Percentiles rank a stretch among this genome's conserved stretches.
Evolutionary conservation across 192 early-diverging fungal species (phyloP).

Genomic region (Dispira simplex): DNA sequence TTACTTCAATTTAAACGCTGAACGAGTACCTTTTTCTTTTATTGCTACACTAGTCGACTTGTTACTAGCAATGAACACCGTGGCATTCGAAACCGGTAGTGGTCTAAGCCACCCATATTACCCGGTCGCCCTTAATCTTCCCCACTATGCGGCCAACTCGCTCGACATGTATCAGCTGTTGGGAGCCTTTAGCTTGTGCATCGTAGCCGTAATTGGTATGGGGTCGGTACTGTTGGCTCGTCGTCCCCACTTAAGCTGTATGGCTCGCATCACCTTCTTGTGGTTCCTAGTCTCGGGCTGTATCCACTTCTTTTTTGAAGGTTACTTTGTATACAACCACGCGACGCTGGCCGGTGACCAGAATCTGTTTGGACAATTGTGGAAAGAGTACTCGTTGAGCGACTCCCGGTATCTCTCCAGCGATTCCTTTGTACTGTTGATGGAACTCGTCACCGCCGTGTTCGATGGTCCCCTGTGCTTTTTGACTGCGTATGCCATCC

Average conservation of each 20-base stretch:
- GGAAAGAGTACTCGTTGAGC: constrained; percentile 81
- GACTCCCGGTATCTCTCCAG: constrained; percentile 80
- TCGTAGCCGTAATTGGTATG: not conserved
- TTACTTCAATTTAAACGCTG: no score
- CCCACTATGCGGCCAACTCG: constrained; percentile 8
- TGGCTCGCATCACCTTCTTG: constrained; percentile 38
- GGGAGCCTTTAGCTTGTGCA: not conserved
- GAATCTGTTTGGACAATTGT: constrained; percentile 52
- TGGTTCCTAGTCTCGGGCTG: constrained; percentile 76
- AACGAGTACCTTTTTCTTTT: no score
- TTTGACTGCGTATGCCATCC: constrained; percentile 35
- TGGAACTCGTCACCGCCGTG: constrained; percentile 81
- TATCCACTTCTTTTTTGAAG: constrained; percentile 75
- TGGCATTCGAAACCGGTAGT: not conserved
- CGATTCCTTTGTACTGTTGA: constrained; percentile 67
- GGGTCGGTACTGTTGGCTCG: constrained; percentile 18
- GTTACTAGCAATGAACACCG: no score
- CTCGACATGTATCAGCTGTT: not conserved
- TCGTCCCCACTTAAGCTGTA: constrained; percentile 14
- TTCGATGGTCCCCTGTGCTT: constrained; percentile 44
- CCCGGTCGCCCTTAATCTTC: not conserved
- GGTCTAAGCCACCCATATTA: not conserved
- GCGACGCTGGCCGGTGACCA: constrained; percentile 45
- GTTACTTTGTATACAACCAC: constrained; percentile 67
- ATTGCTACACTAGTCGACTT: no score